phyloP scores from a whole-genome alignment of 257 asterid genomes.

The Plantago ovata region DNA sequence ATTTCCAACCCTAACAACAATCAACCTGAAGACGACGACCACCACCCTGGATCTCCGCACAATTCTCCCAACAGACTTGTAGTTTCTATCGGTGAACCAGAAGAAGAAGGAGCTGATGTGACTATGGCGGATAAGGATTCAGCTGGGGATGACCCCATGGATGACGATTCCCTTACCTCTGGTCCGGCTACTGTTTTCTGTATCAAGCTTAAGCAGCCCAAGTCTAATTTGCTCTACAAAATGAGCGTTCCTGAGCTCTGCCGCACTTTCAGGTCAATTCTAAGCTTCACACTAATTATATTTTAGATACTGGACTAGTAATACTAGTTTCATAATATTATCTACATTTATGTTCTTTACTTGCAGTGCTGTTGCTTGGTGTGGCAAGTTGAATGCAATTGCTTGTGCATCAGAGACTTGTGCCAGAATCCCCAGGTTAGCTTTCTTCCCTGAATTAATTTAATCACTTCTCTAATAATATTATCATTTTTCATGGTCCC shows the following conservation, averaged over 20 bases:
- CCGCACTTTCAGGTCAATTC: constrained; percentile 81
- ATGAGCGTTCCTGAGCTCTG: constrained; percentile 99
- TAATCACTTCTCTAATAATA: neutral
- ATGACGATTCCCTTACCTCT: constrained; percentile 47
- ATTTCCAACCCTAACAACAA: constrained; percentile 37
- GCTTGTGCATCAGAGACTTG: constrained; percentile 99
- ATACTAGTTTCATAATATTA: constrained; percentile 3
- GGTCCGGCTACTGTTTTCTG: constrained; percentile 71
- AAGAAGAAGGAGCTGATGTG: constrained; percentile 22
- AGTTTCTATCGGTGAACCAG: constrained; percentile 20
- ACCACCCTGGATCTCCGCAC: constrained; percentile 31
- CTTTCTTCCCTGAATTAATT: neutral
- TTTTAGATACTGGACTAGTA: neutral
- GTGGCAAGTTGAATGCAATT: constrained; percentile 88
- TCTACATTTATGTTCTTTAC: constrained; percentile 5
- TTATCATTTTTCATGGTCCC: neutral
- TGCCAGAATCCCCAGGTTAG: constrained; percentile 96
- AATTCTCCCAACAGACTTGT: neutral
- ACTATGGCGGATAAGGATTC: constrained; percentile 24
- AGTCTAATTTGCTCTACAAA: constrained; percentile 70
- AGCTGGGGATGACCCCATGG: constrained; percentile 20
- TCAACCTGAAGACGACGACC: constrained; percentile 49
- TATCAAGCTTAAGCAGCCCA: constrained; percentile 78
- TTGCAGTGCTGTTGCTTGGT: constrained; percentile 97
- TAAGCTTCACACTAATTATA: too few species aligned